phyloP scores from a whole-genome alignment of 2,329 filamentous ascomycete genomes.

The Sclerotinia nivalis region DNA sequence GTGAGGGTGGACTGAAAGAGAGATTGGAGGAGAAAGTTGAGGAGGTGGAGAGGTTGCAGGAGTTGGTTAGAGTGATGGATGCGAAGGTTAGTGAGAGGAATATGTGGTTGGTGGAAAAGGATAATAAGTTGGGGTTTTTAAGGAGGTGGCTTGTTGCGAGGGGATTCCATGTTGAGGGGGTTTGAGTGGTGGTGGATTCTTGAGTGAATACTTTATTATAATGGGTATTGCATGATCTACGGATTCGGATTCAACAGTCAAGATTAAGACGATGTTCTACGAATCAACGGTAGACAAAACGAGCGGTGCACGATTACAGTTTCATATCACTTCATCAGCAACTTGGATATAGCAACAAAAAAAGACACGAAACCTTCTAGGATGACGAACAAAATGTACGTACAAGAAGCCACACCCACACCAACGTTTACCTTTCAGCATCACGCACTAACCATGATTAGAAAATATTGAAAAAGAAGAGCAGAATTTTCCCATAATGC shows the following conservation, averaged over 20 bases:
- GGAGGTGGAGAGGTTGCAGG: conserved; percentile 2
- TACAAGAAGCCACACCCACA: not conserved
- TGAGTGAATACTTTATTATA: no score
- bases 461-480: not conserved
- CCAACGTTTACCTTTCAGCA: not conserved
- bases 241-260: not conserved
- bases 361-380: not conserved
- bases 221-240: not conserved
- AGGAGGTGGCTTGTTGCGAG: conserved; percentile 5
- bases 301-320: not conserved
- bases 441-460: not conserved
- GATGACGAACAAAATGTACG: not conserved
- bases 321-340: not conserved
- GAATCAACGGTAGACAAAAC: not conserved
- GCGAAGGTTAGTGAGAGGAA: not conserved
- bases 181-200: not conserved
- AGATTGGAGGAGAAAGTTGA: conserved; percentile 3
- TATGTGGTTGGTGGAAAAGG: not conserved
- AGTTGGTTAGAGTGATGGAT: not conserved
- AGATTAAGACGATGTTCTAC: not conserved
- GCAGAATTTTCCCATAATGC: not conserved
- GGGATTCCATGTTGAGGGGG: conserved; percentile 12
- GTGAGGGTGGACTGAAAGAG: not conserved
- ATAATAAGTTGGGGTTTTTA: conserved; percentile 3
- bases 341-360: not conserved